These are phyloP conservation scores for Arabidopsis lyrata DNA, from an alignment of 441 rosid genomes.

Conservation along the genomic window DNA sequence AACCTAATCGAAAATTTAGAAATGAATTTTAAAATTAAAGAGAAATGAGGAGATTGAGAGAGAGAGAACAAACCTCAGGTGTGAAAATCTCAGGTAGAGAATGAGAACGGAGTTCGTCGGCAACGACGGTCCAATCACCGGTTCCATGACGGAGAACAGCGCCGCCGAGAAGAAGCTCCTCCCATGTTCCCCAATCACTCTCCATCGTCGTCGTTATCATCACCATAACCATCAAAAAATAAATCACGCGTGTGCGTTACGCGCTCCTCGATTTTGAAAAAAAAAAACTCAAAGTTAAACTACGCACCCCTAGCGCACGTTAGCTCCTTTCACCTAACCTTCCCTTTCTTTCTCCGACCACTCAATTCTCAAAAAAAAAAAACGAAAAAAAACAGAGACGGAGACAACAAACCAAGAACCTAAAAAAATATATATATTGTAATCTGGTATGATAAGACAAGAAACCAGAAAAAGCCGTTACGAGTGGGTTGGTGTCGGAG, in stretches of 20 bases:
- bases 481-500: slow-evolving; percentile 35
- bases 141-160: slow-evolving; percentile 91
- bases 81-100: slow-evolving; percentile 59
- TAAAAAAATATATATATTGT: background rate
- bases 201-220: slow-evolving; percentile 42
- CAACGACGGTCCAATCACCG: slow-evolving; percentile 73
- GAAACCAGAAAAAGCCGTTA: slow-evolving; percentile 14
- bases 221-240: slow-evolving; percentile 46
- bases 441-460: slow-evolving; percentile 36
- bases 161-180: slow-evolving; percentile 87
- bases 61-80: slow-evolving; percentile 62
- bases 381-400: slow-evolving; percentile 9
- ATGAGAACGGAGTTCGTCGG: slow-evolving; percentile 82
- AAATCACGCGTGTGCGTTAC: slow-evolving; percentile 46
- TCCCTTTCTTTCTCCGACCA: slow-evolving; percentile 17
- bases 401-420: slow-evolving; percentile 5
- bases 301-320: slow-evolving; percentile 46
- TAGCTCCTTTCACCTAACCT: slow-evolving; percentile 17
- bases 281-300: slow-evolving; percentile 16
- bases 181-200: slow-evolving; percentile 89
- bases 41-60: slow-evolving; percentile 8
- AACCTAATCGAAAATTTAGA: background rate
- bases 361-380: background rate
- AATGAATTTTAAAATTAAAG: background rate
- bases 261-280: slow-evolving; percentile 37